Base-by-base conservation (phyloP, 2,329 filamentous ascomycete species). In the Zasmidium angulare region DNA sequence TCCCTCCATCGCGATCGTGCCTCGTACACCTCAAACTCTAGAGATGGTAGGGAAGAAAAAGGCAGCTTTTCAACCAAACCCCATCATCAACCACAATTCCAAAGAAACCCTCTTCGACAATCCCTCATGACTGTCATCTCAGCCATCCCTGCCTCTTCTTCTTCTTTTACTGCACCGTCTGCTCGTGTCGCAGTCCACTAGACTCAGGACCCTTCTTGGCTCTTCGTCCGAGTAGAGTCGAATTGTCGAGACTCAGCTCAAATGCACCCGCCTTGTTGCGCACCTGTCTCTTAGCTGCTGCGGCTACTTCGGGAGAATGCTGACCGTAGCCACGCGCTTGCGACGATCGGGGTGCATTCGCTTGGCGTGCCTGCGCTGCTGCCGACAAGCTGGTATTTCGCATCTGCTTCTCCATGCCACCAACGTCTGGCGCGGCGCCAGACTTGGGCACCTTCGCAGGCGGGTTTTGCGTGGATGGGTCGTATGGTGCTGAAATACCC, bases 201-300 rank as follows among this genome's bases (percentile, higher is more conserved):
- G 75, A 75, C n/a, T 49, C 31, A 11, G 61, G 65, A n/a, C n/a
- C n/a, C 72, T 80, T 81, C 74, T 82, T 84, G 24, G 80, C 79
- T 64, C 86, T 79, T 68, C 93, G 86, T 29, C 93, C 93, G 3
- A 99, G 80, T 53, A 99, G 77, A 1, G 93, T 98, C 1, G 95
- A 90, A 57, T 95, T 95, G 65, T 96, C 91, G 40, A 99, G 79
- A 71, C 87, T 97, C 50, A 99, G 83, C 76, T 99, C 95, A 67
- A 99, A 99, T 0, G 89, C 87, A 29, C 91, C 92, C 11, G 69
- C 66, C 75, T 88, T 90, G 67, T 89, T 86, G 63, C 82, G 83
- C 58, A 95, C 91, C 71, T 91, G 91, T 70, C 90, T 87, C 68
- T 89, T 88, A 2, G 91, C 93, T 0, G 93, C 92, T 0, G 90